These are phyloP conservation scores for Fusarium denticulatum DNA, from an alignment of 2,329 filamentous ascomycete genomes.

Conservation along the genomic window DNA sequence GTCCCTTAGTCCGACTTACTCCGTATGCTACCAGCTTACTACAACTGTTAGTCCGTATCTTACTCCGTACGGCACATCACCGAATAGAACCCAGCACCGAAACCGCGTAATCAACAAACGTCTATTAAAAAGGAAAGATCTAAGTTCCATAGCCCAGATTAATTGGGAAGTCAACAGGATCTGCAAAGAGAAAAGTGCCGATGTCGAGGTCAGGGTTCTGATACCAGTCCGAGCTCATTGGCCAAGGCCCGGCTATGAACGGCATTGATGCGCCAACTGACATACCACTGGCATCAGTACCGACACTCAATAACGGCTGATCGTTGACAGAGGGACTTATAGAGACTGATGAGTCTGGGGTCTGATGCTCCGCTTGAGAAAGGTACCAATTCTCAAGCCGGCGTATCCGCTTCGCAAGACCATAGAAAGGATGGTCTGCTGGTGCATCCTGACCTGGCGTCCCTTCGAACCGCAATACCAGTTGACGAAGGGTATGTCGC, in stretches of 20 bases:
- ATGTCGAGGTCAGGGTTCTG: slow-evolving; percentile 17
- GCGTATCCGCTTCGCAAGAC: slow-evolving; percentile 26
- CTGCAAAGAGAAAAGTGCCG: slow-evolving; percentile 26
- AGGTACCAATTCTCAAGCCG: slow-evolving; percentile 37
- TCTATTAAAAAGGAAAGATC: neutral
- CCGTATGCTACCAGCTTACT: neutral
- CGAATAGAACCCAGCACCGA: too few species aligned
- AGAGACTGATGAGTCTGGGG: neutral
- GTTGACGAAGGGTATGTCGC: slow-evolving; percentile 41
- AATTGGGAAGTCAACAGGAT: slow-evolving; percentile 22
- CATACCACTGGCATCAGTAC: neutral
- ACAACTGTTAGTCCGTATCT: neutral
- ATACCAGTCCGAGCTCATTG: slow-evolving; percentile 1
- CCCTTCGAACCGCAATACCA: slow-evolving; percentile 40
- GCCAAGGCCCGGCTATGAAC: neutral
- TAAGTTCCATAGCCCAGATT: neutral
- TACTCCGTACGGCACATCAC: slow-evolving; percentile 2
- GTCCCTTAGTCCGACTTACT: neutral
- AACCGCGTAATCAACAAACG: too few species aligned
- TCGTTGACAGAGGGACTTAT: neutral
- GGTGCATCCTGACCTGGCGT: slow-evolving; percentile 2
- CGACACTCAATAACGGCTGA: neutral
- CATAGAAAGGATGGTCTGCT: slow-evolving; percentile 36
- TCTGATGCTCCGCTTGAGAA: neutral
- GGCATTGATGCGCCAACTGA: neutral